Evolutionary conservation across 495 filamentous ascomycete genomes (phyloP), one percentile per base, ranked within the genome.

Genomic region (Parathielavia hyrcaniae): DNA sequence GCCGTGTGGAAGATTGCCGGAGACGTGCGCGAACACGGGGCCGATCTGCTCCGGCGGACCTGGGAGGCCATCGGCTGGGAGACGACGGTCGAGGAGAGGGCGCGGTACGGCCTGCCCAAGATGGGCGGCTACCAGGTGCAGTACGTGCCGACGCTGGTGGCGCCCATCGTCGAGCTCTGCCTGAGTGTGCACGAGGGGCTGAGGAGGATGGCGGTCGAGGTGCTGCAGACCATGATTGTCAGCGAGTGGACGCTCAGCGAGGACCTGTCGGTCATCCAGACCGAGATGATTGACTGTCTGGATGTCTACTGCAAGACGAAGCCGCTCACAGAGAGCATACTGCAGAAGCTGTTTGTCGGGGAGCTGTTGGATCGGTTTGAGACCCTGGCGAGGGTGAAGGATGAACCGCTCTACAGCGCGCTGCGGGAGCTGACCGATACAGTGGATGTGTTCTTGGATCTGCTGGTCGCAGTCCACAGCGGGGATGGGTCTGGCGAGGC

Each of bases 41-140:
- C 93, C 1, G 85, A 90, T 34, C 74, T 99, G 10, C 72, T 99
- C 47, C 80, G 86, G 39, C 77, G 83, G 20, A 93, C 85, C 34
- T 99, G 93, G 93, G 90, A 95, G 68, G 89, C 92, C 12, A 95
- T 99, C 63, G 93, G 93, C 14, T 99, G 93, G 93, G 93, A 97
- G 65, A 88, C 90, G 0, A 87, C 81, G 44, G 70, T 80, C 12
- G 92, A 96, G 19, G 88, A 92, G 66, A 69, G 73, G 41, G 69
- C 70, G 38, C 80, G 85, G 30, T 97, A 91, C 63, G 87, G 88
- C 4, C 71, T 96, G 44, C 78, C 85, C 54, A 90, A 85, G 67
- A 86, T 97, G 76, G 95, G 93, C 52, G 93, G 93, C 4, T 97
- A 95, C 63, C 93, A 99, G 70, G 95, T 99, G 20, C 93, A 97